Percentiles rank a stretch among this genome's conserved stretches.
Conservation (phyloP, 2,329 filamentous ascomycete species). For the Colletotrichum higginsianum region DNA sequence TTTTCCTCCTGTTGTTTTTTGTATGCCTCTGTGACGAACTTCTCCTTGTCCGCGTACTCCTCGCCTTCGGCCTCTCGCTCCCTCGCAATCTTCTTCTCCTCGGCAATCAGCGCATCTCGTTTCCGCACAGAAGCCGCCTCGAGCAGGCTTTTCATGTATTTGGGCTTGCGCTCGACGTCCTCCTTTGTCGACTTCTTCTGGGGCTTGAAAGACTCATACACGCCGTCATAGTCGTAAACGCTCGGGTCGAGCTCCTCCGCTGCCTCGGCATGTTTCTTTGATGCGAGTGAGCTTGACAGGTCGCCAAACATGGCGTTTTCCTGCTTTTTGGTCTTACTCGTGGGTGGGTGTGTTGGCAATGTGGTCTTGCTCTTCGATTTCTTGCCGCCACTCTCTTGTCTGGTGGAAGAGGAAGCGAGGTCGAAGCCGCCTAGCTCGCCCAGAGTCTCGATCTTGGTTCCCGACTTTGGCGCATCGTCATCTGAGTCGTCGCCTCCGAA, state of each 20-base stretch:
- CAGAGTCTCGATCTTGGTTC: constrained; percentile 68
- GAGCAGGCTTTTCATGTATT: constrained; percentile 83
- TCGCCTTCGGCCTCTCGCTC: constrained; percentile 87
- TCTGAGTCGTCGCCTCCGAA: constrained; percentile 74
- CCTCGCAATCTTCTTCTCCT: constrained; percentile 84
- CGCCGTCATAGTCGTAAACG: constrained; percentile 88
- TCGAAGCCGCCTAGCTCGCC: constrained; percentile 71
- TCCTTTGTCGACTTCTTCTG: constrained; percentile 69
- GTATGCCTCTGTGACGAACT: constrained; percentile 88
- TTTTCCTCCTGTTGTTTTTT: constrained; percentile 86
- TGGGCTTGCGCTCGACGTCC: constrained; percentile 75
- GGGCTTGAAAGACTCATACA: constrained; percentile 83
- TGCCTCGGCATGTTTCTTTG: constrained; percentile 74
- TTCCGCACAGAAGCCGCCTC: constrained; percentile 83
- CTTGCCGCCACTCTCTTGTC: constrained; percentile 48
- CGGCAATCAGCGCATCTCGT: constrained; percentile 82
- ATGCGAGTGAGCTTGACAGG: constrained; percentile 75
- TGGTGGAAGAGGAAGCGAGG: constrained; percentile 48
- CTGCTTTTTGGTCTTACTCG: constrained; percentile 59
- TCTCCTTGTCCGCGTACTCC: constrained; percentile 85
- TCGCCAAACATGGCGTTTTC: constrained; percentile 71
- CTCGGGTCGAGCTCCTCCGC: constrained; percentile 79
- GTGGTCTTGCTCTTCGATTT: constrained; percentile 53
- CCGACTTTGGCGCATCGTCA: constrained; percentile 58
- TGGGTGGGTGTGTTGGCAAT: constrained; percentile 57